phyloP scores from a whole-genome alignment of 2,329 filamentous ascomycete genomes.

The Talaromyces amestolkiae region DNA sequence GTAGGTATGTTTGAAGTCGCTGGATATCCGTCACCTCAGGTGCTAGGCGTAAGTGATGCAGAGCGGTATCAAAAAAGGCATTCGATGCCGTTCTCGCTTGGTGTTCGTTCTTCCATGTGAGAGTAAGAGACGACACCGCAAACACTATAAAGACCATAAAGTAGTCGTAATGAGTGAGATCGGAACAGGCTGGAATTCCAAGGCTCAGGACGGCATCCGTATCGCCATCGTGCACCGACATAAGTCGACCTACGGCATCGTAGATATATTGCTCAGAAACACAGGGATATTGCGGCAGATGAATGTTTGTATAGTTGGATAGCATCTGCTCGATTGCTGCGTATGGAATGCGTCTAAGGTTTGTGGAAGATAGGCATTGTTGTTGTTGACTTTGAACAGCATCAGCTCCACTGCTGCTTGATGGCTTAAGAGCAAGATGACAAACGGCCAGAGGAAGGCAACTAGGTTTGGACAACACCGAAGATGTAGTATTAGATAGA shows the following conservation, averaged over 20 bases:
- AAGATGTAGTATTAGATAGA: background rate
- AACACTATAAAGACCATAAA: background rate
- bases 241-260: background rate
- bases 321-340: conserved; percentile 15
- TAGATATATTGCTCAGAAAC: conserved; percentile 14
- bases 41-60: background rate
- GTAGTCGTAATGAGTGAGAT: background rate
- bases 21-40: background rate
- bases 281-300: conserved; percentile 18
- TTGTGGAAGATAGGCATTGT: background rate
- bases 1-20: background rate
- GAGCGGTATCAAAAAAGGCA: background rate
- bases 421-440: background rate
- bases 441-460: background rate
- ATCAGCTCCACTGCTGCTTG: background rate
- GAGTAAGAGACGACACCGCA: background rate
- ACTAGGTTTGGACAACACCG: background rate
- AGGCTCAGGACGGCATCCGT: background rate
- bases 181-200: background rate
- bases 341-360: conserved; percentile 9
- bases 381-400: background rate
- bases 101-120: background rate
- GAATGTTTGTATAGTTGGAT: conserved; percentile 15
- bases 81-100: background rate
- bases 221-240: background rate